Percentiles rank a stretch among this genome's conserved stretches.
Evolutionary conservation across 139 green algal genomes (phyloP).

Genomic region (Mesotaenium endlicherianum): DNA sequence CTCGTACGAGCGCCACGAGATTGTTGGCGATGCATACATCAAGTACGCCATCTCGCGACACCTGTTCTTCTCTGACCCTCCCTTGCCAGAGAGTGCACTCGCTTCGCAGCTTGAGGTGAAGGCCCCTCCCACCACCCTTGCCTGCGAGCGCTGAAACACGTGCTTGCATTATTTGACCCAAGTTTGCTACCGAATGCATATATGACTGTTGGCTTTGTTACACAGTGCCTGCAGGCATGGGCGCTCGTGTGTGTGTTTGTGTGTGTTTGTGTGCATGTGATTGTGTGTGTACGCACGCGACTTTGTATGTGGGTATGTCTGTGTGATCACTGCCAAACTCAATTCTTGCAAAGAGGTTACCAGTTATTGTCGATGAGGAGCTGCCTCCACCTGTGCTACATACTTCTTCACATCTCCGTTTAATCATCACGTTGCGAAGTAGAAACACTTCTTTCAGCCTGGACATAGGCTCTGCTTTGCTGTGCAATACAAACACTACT

Average conservation of each 20-base stretch:
- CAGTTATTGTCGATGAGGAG: too few species aligned
- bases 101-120: background rate
- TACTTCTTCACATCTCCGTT: too few species aligned
- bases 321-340: too few species aligned
- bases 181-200: background rate
- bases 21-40: slow-evolving; percentile 15
- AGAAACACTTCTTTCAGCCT: background rate
- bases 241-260: background rate
- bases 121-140: background rate
- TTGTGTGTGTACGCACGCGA: too few species aligned
- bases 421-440: too few species aligned
- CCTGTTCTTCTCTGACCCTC: background rate
- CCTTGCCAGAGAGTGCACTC: background rate
- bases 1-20: slow-evolving; percentile 7
- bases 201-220: background rate
- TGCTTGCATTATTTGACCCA: background rate
- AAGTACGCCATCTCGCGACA: slow-evolving; percentile 1
- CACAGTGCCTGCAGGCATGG: background rate
- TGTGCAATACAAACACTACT: background rate
- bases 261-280: too few species aligned
- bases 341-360: too few species aligned
- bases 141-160: too few species aligned
- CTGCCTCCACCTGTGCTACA: too few species aligned
- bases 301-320: too few species aligned
- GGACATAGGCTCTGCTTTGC: background rate